These are phyloP conservation scores for Septoria linicola DNA, from an alignment of 2,329 filamentous ascomycete genomes.

Conservation along the genomic window DNA sequence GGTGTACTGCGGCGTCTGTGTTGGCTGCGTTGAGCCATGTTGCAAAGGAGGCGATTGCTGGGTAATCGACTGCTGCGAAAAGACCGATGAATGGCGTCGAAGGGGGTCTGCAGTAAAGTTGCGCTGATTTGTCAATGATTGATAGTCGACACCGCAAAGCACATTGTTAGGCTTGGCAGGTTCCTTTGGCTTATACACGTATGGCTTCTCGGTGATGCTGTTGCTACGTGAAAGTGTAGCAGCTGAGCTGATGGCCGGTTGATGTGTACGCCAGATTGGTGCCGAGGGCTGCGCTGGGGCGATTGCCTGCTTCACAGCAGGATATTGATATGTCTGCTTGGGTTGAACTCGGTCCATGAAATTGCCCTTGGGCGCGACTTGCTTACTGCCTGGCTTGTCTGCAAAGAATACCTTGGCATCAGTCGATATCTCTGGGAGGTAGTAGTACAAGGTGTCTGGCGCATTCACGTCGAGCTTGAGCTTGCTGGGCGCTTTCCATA, in stretches of 20 bases:
- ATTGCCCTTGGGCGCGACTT: slow-evolving; percentile 67
- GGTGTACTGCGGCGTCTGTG: slow-evolving; percentile 20
- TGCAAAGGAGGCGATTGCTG: slow-evolving; percentile 12
- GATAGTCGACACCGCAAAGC: slow-evolving; percentile 33
- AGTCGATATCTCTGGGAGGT: slow-evolving; percentile 80
- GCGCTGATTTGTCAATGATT: slow-evolving; percentile 34
- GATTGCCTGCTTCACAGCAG: slow-evolving; percentile 27
- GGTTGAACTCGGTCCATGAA: slow-evolving; percentile 66
- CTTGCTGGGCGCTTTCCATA: slow-evolving; percentile 47
- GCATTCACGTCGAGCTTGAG: slow-evolving; percentile 70
- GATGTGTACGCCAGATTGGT: slow-evolving; percentile 20
- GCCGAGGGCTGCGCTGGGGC: slow-evolving; percentile 26
- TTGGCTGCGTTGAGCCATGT: slow-evolving; percentile 4
- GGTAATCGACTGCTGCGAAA: slow-evolving; percentile 14
- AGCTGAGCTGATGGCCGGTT: slow-evolving; percentile 16
- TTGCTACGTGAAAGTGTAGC: slow-evolving; percentile 19
- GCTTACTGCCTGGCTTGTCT: slow-evolving; percentile 64
- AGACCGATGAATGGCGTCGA: slow-evolving; percentile 21
- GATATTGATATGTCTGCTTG: slow-evolving; percentile 32
- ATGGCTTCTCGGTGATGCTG: slow-evolving; percentile 34
- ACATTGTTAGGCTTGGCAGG: slow-evolving; percentile 29
- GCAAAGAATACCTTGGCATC: slow-evolving; percentile 91
- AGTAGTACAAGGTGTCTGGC: slow-evolving; percentile 80
- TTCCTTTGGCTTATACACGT: slow-evolving; percentile 42
- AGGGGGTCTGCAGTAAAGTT: slow-evolving; percentile 32